phyloP scores from a whole-genome alignment of 306 rosid species.

The Corylus americana region DNA sequence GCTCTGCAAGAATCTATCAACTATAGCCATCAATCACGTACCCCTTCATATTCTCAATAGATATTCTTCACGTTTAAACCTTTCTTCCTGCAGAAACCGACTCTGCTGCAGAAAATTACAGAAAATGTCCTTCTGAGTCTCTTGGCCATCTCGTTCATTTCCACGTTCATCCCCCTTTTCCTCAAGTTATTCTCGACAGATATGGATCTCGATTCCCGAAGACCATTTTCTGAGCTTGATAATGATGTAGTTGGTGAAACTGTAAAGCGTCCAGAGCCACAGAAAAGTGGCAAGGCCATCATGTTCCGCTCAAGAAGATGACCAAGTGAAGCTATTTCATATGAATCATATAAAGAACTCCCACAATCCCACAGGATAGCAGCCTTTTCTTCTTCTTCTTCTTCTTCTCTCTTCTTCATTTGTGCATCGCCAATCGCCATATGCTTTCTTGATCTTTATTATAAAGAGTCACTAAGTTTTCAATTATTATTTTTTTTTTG shows the following conservation, averaged over 20 bases:
- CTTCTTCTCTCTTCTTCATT: slow-evolving; percentile 24
- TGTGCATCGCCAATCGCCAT: neutral
- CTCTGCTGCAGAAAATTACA: neutral
- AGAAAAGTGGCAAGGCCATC: slow-evolving; percentile 8
- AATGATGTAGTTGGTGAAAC: neutral
- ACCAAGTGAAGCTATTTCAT: slow-evolving; percentile 26
- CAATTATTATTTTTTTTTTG: neutral
- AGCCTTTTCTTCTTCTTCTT: slow-evolving; percentile 13
- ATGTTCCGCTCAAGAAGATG: slow-evolving; percentile 17
- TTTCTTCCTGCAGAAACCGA: slow-evolving; percentile 1
- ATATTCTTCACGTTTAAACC: neutral
- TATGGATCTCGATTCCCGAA: neutral
- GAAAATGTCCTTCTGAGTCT: slow-evolving; percentile 5
- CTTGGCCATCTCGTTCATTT: neutral
- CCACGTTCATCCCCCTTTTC: neutral
- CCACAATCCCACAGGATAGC: slow-evolving; percentile 30
- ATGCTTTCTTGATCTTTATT: neutral
- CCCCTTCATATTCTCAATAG: neutral
- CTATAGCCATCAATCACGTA: no score
- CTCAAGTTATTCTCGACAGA: neutral
- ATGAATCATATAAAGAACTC: slow-evolving; percentile 30
- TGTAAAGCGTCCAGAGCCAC: neutral
- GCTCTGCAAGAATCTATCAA: no score
- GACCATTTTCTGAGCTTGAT: slow-evolving; percentile 9
- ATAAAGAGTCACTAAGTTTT: neutral